Conservation (phyloP, 2,329 filamentous ascomycete genomes). For the Neopestalotiopsis sp. region DNA sequence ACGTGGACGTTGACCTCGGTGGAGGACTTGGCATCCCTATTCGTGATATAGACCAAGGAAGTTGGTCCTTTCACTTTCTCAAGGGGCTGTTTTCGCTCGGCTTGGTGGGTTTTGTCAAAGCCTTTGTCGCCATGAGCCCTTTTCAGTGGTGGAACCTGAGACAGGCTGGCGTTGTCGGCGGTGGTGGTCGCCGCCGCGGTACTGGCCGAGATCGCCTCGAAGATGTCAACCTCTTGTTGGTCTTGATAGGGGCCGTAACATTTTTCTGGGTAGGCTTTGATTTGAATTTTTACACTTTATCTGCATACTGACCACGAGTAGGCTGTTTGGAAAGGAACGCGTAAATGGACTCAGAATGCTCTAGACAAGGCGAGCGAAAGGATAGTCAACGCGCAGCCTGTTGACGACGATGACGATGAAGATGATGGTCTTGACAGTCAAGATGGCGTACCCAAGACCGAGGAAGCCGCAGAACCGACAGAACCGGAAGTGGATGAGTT, state of each 20-base stretch:
- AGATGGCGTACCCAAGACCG: not conserved
- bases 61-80: constrained; percentile 83
- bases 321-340: constrained; percentile 83
- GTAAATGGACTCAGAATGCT: constrained; percentile 72
- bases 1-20: constrained; percentile 31
- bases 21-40: constrained; percentile 26
- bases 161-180: constrained; percentile 59
- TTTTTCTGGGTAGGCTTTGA: constrained; percentile 73
- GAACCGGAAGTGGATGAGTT: not conserved
- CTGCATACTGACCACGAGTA: constrained; percentile 37
- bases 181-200: constrained; percentile 58
- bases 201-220: constrained; percentile 80
- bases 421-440: constrained; percentile 32
- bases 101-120: constrained; percentile 83
- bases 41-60: constrained; percentile 54
- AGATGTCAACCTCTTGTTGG: constrained; percentile 78
- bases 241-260: constrained; percentile 80
- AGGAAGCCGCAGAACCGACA: constrained; percentile 12
- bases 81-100: constrained; percentile 93
- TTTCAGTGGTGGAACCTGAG: constrained; percentile 81
- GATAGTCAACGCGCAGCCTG: constrained; percentile 80
- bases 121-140: constrained; percentile 74
- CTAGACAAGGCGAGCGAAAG: constrained; percentile 79
- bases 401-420: constrained; percentile 55
- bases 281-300: constrained; percentile 16